phyloP scores from a whole-genome alignment of 352 stramenopile genomes.

The Pythium brachiatum region DNA sequence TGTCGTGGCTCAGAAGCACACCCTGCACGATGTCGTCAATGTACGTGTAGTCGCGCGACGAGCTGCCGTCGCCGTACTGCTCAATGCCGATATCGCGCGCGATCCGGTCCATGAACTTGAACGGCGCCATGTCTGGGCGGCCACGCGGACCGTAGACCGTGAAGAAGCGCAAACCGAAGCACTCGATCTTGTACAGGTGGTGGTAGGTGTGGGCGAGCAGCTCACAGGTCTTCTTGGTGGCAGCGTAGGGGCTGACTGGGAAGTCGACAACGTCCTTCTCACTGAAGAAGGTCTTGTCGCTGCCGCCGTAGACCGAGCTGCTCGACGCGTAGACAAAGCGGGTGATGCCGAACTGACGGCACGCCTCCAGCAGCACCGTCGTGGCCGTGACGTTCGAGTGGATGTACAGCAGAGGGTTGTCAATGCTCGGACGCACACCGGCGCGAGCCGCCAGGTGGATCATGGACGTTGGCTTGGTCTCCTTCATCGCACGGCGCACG shows the following conservation, averaged over 20 bases:
- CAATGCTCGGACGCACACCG: constrained; percentile 96
- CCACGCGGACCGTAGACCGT: constrained; percentile 97
- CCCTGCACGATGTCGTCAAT: constrained; percentile 98
- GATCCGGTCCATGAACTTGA: constrained; percentile 98
- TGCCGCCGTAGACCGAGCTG: constrained; percentile 95
- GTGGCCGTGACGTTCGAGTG: constrained; percentile 96
- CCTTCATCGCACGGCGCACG: constrained; percentile 87
- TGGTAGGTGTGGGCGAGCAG: constrained; percentile 97
- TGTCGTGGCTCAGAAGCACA: constrained; percentile 79
- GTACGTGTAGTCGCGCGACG: constrained; percentile 97
- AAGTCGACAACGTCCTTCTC: constrained; percentile 90
- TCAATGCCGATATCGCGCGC: constrained; percentile 91
- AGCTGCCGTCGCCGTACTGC: constrained; percentile 96
- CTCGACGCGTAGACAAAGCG: constrained; percentile 97
- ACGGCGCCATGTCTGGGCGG: constrained; percentile 97
- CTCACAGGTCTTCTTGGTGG: constrained; percentile 97
- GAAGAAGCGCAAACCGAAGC: constrained; percentile 97
- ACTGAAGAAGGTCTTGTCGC: constrained; percentile 89
- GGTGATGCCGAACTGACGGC: constrained; percentile 81
- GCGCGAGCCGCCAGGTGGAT: constrained; percentile 96
- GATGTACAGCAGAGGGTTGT: constrained; percentile 98
- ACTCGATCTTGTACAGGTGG: constrained; percentile 94
- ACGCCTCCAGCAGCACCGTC: constrained; percentile 92
- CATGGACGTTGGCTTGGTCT: constrained; percentile 81
- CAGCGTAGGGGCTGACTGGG: constrained; percentile 96